Conservation (phyloP, 2,329 filamentous ascomycete species). For the Beauveria pseudobassiana region DNA sequence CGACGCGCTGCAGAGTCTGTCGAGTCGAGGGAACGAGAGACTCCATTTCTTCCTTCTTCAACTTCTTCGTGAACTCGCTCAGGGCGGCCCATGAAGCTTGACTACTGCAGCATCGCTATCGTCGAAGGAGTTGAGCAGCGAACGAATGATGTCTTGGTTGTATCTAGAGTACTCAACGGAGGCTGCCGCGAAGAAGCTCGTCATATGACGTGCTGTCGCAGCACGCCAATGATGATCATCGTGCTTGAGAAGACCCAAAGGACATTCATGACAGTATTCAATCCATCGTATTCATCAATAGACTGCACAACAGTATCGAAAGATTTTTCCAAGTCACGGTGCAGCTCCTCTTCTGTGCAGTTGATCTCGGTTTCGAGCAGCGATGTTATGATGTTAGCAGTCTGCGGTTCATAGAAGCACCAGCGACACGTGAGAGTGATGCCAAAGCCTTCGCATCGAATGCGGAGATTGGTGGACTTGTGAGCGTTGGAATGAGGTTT, state of each 20-base stretch:
- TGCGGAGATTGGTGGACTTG: slow-evolving; percentile 79
- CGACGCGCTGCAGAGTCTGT: slow-evolving; percentile 79
- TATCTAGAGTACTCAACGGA: slow-evolving; percentile 90
- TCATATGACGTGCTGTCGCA: slow-evolving; percentile 69
- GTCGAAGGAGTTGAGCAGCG: slow-evolving; percentile 85
- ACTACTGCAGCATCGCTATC: slow-evolving; percentile 78
- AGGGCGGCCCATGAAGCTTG: slow-evolving; percentile 81
- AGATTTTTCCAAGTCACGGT: slow-evolving; percentile 64
- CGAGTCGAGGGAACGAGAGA: slow-evolving; percentile 78
- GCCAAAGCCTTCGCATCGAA: slow-evolving; percentile 95
- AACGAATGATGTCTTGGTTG: slow-evolving; percentile 89
- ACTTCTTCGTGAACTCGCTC: slow-evolving; percentile 75
- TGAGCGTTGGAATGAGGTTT: slow-evolving; percentile 88
- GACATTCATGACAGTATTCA: slow-evolving; percentile 93
- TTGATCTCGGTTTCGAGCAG: slow-evolving; percentile 88
- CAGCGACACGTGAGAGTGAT: slow-evolving; percentile 85
- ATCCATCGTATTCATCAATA: slow-evolving; percentile 90
- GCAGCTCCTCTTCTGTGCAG: slow-evolving; percentile 66
- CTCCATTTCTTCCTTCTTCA: slow-evolving; percentile 98
- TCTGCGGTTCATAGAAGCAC: slow-evolving; percentile 81
- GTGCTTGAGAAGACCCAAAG: slow-evolving; percentile 83
- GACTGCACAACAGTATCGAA: slow-evolving; percentile 88
- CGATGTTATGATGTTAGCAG: slow-evolving; percentile 82
- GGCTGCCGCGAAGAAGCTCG: slow-evolving; percentile 75
- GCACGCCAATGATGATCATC: slow-evolving; percentile 83